Conservation (phyloP, 2,329 filamentous ascomycete genomes). For the Claviceps capensis region DNA sequence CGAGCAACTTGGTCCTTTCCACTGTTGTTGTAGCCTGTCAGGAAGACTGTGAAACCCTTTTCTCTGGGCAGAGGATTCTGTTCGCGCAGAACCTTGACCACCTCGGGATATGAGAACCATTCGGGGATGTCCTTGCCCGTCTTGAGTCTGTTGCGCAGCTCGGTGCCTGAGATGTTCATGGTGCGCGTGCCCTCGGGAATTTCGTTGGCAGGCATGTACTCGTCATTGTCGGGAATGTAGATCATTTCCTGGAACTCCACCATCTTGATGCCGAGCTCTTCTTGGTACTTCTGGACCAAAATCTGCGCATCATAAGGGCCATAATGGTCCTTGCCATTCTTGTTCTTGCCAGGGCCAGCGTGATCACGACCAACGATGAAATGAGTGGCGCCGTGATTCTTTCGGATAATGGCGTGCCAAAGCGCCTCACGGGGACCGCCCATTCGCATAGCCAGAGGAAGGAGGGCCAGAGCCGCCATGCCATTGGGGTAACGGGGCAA, state of each 20-base stretch:
- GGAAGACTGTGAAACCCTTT: conserved; percentile 97
- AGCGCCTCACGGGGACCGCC: conserved; percentile 94
- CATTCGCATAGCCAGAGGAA: conserved; percentile 98
- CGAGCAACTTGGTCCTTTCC: conserved; percentile 96
- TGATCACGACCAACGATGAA: conserved; percentile 99
- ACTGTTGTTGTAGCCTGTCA: conserved; percentile 91
- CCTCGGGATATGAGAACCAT: conserved; percentile 99
- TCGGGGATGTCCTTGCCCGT: conserved; percentile 91
- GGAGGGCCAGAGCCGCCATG: conserved; percentile 91
- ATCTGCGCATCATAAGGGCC: conserved; percentile 95
- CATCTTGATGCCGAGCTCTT: conserved; percentile 96
- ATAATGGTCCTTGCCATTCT: conserved; percentile 92
- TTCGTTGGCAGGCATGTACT: conserved; percentile 89
- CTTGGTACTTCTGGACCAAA: conserved; percentile 89
- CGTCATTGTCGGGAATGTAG: conserved; percentile 91
- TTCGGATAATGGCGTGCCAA: conserved; percentile 99
- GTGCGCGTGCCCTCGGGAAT: conserved; percentile 74
- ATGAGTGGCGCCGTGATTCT: conserved; percentile 98
- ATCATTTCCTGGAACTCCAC: conserved; percentile 99
- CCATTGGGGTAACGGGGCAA: conserved; percentile 96
- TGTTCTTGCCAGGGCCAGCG: conserved; percentile 96
- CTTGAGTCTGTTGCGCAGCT: conserved; percentile 82
- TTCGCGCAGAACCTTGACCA: conserved; percentile 90
- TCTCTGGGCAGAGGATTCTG: conserved; percentile 82
- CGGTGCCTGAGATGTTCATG: conserved; percentile 73